Evolutionary conservation across 1,284 basidiomycete genomes (phyloP), one percentile per base, ranked within the genome.

Genomic region (Ganoderma meredithae): DNA sequence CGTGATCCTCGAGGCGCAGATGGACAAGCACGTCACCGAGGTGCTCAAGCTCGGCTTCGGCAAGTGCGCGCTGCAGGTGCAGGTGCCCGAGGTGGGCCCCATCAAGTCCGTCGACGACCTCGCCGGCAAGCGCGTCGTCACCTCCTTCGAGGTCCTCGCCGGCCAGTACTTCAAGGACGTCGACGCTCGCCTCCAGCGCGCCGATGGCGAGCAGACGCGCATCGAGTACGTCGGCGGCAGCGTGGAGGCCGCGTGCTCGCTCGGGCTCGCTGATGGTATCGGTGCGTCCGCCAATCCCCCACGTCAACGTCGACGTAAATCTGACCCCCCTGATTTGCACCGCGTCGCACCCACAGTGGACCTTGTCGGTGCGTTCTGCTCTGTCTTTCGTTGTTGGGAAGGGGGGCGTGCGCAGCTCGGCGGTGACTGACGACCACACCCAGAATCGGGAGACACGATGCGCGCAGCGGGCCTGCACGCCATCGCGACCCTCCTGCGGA

Each of bases 371-470:
- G 75, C 76, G 92, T 85, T 62, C 12, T 49, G 36, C 7, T 7
- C 36, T 8, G 8, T 3, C 8, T 3, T 36, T 36, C 33, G 3
- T 36, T 36, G 33, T 36, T 36, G 33, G 33, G 33, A 36, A n/a
- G n/a, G 33, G 33, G 8, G 6, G 9, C 36, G 36, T 25, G 27
- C 5, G 55, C n/a, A 36, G 17, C 33, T 31, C 33, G 2, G 22
- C 39, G n/a, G 58, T 13, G 39, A 60, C 25, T 39, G 36, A 60
- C 39, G 39, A 15, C 10, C 22, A 10, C 41, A 10, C 79, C 47
- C 22, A 95, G 97, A 99, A 81, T 98, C 95, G n/a, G 97, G 97
- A 39, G 98, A 99, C 76, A 99, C 97, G 1, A 99, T 99, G 98
- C 95, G 97, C 53, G 98, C 97, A 31, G 97, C 97, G 1, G 97